A percentile compares a stretch with the other conserved stretches of the same genome.
Conservation (phyloP, 2,329 filamentous ascomycete species). For the Hirsutella minnesotensis region DNA sequence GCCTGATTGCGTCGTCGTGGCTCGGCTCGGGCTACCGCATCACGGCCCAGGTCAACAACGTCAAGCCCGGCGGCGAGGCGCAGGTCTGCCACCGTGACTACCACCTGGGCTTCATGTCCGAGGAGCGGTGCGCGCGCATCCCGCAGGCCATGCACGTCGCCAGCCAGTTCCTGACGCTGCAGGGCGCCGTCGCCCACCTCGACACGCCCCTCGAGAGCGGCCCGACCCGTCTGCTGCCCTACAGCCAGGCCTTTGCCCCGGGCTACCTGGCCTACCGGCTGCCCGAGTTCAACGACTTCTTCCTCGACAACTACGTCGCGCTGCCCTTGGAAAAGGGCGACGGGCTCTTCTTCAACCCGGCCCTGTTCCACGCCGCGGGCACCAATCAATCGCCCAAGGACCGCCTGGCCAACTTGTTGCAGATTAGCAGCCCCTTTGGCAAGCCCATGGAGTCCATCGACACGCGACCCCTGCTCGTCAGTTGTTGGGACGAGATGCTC, state of each 20-base stretch:
- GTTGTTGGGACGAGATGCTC: conserved; percentile 28
- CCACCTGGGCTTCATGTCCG: conserved; percentile 50
- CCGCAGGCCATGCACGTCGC: conserved; percentile 41
- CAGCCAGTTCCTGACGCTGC: conserved; percentile 46
- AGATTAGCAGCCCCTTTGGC: conserved; percentile 50
- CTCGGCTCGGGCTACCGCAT: conserved; percentile 48
- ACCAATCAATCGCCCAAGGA: conserved; percentile 38
- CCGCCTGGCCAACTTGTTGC: conserved; percentile 48
- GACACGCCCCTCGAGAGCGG: conserved; percentile 47
- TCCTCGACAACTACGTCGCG: conserved; percentile 38
- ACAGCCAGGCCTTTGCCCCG: conserved; percentile 42
- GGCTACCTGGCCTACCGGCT: conserved; percentile 48
- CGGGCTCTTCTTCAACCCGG: conserved; percentile 53
- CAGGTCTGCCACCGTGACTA: conserved; percentile 52
- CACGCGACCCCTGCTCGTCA: conserved; percentile 31
- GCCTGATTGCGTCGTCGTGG: conserved; percentile 39
- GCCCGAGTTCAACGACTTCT: conserved; percentile 40
- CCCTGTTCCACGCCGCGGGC: conserved; percentile 50
- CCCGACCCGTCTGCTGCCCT: conserved; percentile 49
- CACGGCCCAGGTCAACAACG: conserved; percentile 51
- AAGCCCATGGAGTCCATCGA: conserved; percentile 54
- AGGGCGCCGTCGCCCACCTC: conserved; percentile 51
- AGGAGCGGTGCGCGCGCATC: conserved; percentile 30
- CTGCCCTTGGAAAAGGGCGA: conserved; percentile 43
- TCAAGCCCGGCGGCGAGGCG: conserved; percentile 43